Base-by-base conservation (phyloP, 768 basidiomycete species). In the Amanita pseudoporphyria region DNA sequence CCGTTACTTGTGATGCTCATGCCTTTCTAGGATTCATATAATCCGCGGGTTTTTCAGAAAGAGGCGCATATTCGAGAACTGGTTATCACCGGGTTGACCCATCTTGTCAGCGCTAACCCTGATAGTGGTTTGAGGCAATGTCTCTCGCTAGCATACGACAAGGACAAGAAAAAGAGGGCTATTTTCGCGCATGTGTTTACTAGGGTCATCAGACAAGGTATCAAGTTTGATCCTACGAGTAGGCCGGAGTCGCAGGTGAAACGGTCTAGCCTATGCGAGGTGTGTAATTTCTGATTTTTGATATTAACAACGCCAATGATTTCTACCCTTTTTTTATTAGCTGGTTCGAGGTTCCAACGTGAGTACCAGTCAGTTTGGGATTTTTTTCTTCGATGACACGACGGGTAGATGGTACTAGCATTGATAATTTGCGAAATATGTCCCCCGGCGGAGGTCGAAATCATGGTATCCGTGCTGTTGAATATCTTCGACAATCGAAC, bases 121-220 rank as follows among this genome's bases (percentile, higher is more conserved):
- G 88, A 93, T 59, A 84, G 80, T 56, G 92, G 89, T 5, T 81
- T 94, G 60, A 92, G 91, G 62, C 88, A 94, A 61, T 91, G 86
- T 57, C 76, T 94, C 18, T 69, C 81, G 4, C 70, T 87, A 52
- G 87, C 86, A 1, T 91, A 89, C 56, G 83, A 88, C 57, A 62
- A 70, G 18, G 85, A 93, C 58, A 67, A 73, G 21, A 67, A 75
- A 33, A 82, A 84, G 57, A 78, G 89, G 12, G 72, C 77, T 9
- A 88, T 92, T 21, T 96, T 93, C 58, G 80, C 89, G 12, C 81
- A 86, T 57, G 82, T 92, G 6, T 88, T 94, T 61, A 81, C 86
- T 33, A 76, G 83, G 33, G 89, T 89, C 3, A 74, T 95, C 36
- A 74, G 80, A 3, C 81, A 85, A 60, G 90, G 90, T 12, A 82